phyloP scores from a whole-genome alignment of 176 grass and related monocot genomes.

The Paspalum vaginatum region DNA sequence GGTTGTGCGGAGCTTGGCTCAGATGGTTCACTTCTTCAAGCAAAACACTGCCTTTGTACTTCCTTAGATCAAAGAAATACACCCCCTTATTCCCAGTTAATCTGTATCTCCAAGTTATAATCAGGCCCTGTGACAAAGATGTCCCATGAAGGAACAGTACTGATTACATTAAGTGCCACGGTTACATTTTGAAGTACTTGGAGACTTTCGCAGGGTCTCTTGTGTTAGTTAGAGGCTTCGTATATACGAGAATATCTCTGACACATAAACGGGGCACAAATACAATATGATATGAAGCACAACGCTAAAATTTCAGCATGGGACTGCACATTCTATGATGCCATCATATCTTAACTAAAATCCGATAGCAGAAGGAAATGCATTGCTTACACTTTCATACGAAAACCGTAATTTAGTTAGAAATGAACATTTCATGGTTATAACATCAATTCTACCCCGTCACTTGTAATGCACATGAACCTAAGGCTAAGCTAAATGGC shows the following conservation, averaged over 20 bases:
- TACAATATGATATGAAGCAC: neutral
- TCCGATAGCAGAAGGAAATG: neutral
- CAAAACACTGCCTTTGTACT: neutral
- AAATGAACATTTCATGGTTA: conserved; percentile 32
- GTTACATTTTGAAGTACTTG: neutral
- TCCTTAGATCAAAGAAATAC: neutral
- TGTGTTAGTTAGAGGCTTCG: neutral
- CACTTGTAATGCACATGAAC: conserved; percentile 3
- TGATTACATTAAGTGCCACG: neutral
- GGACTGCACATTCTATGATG: neutral
- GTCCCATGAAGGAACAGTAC: neutral
- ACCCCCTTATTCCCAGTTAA: neutral
- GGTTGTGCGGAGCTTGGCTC: neutral
- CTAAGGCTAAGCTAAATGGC: conserved; percentile 38
- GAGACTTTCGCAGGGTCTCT: neutral
- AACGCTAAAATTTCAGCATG: neutral
- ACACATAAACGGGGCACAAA: neutral
- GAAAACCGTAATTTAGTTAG: conserved; percentile 18
- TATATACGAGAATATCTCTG: neutral
- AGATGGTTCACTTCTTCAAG: neutral
- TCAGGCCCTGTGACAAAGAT: neutral
- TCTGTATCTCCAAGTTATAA: neutral
- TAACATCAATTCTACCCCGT: conserved; percentile 23
- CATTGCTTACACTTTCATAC: conserved; percentile 12
- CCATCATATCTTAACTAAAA: conserved; percentile 1